Evolutionary conservation across 2,329 filamentous ascomycete genomes (phyloP).

Genomic region (Sporothrix schenckii): DNA sequence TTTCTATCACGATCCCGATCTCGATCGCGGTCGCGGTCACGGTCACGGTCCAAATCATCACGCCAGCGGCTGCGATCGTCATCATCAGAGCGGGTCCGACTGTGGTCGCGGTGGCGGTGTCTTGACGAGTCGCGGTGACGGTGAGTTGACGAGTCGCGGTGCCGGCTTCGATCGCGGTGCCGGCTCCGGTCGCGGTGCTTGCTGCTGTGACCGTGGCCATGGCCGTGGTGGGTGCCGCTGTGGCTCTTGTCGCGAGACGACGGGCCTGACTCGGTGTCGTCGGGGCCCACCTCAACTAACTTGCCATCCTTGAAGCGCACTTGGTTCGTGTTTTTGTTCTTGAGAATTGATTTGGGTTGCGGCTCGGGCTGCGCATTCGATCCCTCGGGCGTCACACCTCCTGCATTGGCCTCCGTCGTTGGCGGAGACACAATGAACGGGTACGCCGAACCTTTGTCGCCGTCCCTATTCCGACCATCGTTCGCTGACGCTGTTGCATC

Average conservation of each 20-base stretch:
- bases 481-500: not conserved
- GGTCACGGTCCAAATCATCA: conserved; percentile 38
- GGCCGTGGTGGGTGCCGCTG: not conserved
- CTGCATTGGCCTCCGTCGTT: conserved; percentile 38
- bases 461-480: not conserved
- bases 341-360: conserved; percentile 61
- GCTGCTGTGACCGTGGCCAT: not conserved
- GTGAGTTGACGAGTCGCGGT: conserved; percentile 34
- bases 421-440: conserved; percentile 46
- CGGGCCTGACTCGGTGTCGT: conserved; percentile 39
- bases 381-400: conserved; percentile 38
- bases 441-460: conserved; percentile 40
- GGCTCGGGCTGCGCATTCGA: conserved; percentile 42
- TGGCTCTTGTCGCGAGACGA: not conserved
- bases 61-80: conserved; percentile 39
- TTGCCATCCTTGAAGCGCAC: conserved; percentile 57
- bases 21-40: conserved; percentile 40
- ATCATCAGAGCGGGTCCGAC: conserved; percentile 42
- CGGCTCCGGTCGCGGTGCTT: conserved; percentile 33
- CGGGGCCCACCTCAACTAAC: conserved; percentile 49
- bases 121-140: conserved; percentile 38
- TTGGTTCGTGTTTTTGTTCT: conserved; percentile 62
- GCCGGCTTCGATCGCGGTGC: conserved; percentile 39
- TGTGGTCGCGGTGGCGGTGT: conserved; percentile 40
- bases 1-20: conserved; percentile 39